phyloP scores from a whole-genome alignment of 2,329 filamentous ascomycete species.

The Aspergillus ruber region DNA sequence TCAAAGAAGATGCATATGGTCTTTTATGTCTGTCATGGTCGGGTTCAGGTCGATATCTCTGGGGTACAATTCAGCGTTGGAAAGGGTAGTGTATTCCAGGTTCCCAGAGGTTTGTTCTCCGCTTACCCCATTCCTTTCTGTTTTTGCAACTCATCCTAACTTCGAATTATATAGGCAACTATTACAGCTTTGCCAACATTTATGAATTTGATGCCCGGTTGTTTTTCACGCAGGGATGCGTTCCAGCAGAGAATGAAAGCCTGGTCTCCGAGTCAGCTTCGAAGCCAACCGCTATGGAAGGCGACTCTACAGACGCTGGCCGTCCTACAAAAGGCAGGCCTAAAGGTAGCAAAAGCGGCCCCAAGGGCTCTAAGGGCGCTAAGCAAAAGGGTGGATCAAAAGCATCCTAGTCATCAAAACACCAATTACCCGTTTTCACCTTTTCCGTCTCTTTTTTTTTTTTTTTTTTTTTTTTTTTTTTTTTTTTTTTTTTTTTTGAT shows the following conservation, averaged over 20 bases:
- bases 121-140: background rate
- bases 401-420: slow-evolving; percentile 1
- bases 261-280: slow-evolving; percentile 17
- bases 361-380: slow-evolving; percentile 13
- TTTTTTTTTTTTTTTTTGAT: slow-evolving; percentile 1
- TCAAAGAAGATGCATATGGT: slow-evolving; percentile 94
- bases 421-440: background rate
- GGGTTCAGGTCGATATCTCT: slow-evolving; percentile 65
- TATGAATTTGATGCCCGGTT: slow-evolving; percentile 65
- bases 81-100: slow-evolving; percentile 86
- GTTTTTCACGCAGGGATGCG: slow-evolving; percentile 89
- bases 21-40: slow-evolving; percentile 82
- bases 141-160: background rate
- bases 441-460: background rate
- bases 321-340: slow-evolving; percentile 23
- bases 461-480: slow-evolving; percentile 3
- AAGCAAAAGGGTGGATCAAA: slow-evolving; percentile 24
- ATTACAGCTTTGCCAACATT: slow-evolving; percentile 84
- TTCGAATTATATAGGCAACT: slow-evolving; percentile 61
- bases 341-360: slow-evolving; percentile 13
- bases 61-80: slow-evolving; percentile 65
- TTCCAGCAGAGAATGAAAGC: slow-evolving; percentile 34
- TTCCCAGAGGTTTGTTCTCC: slow-evolving; percentile 72
- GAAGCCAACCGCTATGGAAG: slow-evolving; percentile 17
- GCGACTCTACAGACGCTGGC: slow-evolving; percentile 11